These are phyloP conservation scores for Firmiana major DNA, from an alignment of 345 rosid genomes.

Conservation along the genomic window DNA sequence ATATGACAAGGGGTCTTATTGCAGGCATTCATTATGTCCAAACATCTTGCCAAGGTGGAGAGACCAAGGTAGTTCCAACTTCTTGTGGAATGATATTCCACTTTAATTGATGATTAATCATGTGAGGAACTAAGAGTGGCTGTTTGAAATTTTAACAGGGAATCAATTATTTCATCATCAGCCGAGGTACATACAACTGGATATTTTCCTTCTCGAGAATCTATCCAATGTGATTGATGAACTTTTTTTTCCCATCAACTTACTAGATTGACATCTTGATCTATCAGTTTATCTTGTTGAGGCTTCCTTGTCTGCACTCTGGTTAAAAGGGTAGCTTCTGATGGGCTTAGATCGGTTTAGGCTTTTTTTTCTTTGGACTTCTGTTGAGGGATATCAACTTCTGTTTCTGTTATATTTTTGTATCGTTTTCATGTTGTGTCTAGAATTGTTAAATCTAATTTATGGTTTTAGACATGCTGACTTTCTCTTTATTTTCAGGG, in stretches of 20 bases:
- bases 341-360: background rate
- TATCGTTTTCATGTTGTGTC: too few species aligned
- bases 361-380: background rate
- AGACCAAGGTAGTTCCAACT: conserved; percentile 56
- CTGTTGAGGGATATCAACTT: background rate
- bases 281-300: background rate
- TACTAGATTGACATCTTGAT: background rate
- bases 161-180: conserved; percentile 47
- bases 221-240: background rate
- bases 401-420: background rate
- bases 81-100: background rate
- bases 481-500: conserved; percentile 22
- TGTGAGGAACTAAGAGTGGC: conserved; percentile 13
- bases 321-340: background rate
- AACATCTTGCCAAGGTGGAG: conserved; percentile 77
- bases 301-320: background rate
- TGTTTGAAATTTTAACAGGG: conserved; percentile 48
- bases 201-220: background rate
- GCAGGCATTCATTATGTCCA: conserved; percentile 92
- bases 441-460: background rate
- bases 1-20: conserved; percentile 14
- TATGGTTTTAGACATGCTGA: background rate
- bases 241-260: background rate
- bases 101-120: conserved; percentile 1
- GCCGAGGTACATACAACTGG: conserved; percentile 51